phyloP scores from a whole-genome alignment of 1,284 basidiomycete species.

The Meripilus lineatus region DNA sequence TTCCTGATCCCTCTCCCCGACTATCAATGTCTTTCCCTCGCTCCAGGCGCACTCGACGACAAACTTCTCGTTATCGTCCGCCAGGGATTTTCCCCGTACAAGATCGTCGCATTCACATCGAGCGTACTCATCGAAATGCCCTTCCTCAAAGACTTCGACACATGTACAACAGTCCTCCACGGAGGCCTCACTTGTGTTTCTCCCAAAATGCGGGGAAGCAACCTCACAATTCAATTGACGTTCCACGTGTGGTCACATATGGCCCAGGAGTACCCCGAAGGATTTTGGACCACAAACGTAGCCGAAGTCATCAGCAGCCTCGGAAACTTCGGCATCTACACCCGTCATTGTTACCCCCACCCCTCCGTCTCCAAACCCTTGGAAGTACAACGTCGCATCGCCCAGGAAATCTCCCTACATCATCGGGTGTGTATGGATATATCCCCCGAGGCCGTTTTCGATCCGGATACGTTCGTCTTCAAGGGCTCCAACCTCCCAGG shows the following conservation, averaged over 20 bases:
- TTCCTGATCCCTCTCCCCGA: slow-evolving; percentile 10
- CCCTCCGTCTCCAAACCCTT: slow-evolving; percentile 3
- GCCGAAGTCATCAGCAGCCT: slow-evolving; percentile 12
- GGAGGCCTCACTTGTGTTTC: slow-evolving; percentile 11
- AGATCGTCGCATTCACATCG: slow-evolving; percentile 10
- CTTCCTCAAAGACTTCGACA: neutral
- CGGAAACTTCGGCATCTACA: slow-evolving; percentile 6
- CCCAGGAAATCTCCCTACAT: slow-evolving; percentile 1
- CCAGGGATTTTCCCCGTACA: neutral
- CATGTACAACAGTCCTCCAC: slow-evolving; percentile 6
- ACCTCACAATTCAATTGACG: slow-evolving; percentile 1
- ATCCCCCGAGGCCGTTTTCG: slow-evolving; percentile 7
- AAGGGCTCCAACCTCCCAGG: slow-evolving; percentile 7
- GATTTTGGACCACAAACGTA: slow-evolving; percentile 9
- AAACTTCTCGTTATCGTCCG: slow-evolving; percentile 9
- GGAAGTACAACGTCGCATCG: slow-evolving; percentile 7
- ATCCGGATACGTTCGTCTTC: slow-evolving; percentile 9
- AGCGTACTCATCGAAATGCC: slow-evolving; percentile 9
- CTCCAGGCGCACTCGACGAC: slow-evolving; percentile 7
- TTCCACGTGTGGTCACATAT: slow-evolving; percentile 3
- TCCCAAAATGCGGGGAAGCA: neutral
- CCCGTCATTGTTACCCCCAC: slow-evolving; percentile 5
- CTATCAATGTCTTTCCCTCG: slow-evolving; percentile 11
- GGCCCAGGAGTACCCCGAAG: slow-evolving; percentile 1
- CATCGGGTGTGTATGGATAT: slow-evolving; percentile 7